Evolutionary conservation across 176 grass and related monocot species (phyloP).

Genomic region (Pharus latifolius): DNA sequence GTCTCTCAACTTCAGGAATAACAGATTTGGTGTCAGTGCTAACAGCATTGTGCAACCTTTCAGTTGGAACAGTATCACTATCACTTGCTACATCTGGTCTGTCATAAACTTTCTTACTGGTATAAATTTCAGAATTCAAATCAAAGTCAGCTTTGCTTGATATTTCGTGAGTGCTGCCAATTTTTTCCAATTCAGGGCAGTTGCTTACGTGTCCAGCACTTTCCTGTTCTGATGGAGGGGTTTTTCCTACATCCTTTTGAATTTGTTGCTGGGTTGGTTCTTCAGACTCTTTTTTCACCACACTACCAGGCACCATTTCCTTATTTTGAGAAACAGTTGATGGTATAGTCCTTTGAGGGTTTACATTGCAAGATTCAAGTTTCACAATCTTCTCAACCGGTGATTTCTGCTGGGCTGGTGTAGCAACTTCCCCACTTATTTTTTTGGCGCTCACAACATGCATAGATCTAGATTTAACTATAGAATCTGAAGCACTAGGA

Average conservation of each 20-base stretch:
- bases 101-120: background rate
- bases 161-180: background rate
- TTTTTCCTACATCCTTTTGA: background rate
- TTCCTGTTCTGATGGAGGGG: background rate
- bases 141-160: constrained; percentile 8
- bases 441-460: constrained; percentile 4
- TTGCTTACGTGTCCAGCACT: constrained; percentile 2
- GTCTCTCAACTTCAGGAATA: constrained; percentile 17
- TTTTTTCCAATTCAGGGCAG: constrained; percentile 8
- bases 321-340: constrained; percentile 4
- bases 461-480: constrained; percentile 3
- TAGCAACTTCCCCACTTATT: background rate
- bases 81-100: background rate
- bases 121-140: constrained; percentile 26
- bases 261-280: constrained; percentile 11
- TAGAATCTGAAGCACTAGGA: background rate
- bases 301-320: background rate
- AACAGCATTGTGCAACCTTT: background rate
- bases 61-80: background rate
- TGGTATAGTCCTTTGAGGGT: background rate
- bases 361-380: background rate
- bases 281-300: constrained; percentile 39
- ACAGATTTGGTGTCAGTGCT: background rate
- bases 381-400: background rate
- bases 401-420: constrained; percentile 1